phyloP scores from a whole-genome alignment of 176 grass and related monocot species.

The Triticum aestivum region DNA sequence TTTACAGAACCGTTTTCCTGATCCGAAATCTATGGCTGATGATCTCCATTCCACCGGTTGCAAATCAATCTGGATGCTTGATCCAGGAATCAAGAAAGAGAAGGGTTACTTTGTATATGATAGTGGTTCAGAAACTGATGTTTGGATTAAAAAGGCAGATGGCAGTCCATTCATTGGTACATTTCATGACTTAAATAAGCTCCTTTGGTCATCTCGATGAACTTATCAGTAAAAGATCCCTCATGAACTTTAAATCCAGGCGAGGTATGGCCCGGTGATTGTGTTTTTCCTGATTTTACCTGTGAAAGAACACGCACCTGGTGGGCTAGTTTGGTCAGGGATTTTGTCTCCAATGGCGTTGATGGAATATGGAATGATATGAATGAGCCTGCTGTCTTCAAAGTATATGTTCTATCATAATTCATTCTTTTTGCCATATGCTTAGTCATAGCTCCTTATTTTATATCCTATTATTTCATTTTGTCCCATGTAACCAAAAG shows the following conservation, averaged over 20 bases:
- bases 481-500: slow-evolving; percentile 12
- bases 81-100: slow-evolving; percentile 91
- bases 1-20: slow-evolving; percentile 61
- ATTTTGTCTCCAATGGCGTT: slow-evolving; percentile 82
- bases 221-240: neutral
- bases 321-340: slow-evolving; percentile 82
- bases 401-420: slow-evolving; percentile 41
- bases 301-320: slow-evolving; percentile 70
- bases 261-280: slow-evolving; percentile 91
- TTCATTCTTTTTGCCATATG: slow-evolving; percentile 23
- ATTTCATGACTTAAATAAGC: slow-evolving; percentile 27
- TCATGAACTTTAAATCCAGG: slow-evolving; percentile 49
- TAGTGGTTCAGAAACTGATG: slow-evolving; percentile 72
- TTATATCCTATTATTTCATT: slow-evolving; percentile 13
- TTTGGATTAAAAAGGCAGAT: slow-evolving; percentile 76
- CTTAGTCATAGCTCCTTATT: slow-evolving; percentile 4
- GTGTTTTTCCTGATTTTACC: slow-evolving; percentile 97
- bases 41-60: slow-evolving; percentile 72
- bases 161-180: slow-evolving; percentile 68
- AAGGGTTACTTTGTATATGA: slow-evolving; percentile 82
- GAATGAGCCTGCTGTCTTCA: slow-evolving; percentile 93
- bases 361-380: slow-evolving; percentile 99
- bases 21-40: slow-evolving; percentile 84
- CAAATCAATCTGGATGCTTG: slow-evolving; percentile 99
- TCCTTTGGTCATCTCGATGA: neutral